Percentiles rank a stretch among this genome's conserved stretches.
These are phyloP conservation scores for Ophiostoma tasmaniense DNA, from an alignment of 2,329 filamentous ascomycete species.

Conservation along the genomic window DNA sequence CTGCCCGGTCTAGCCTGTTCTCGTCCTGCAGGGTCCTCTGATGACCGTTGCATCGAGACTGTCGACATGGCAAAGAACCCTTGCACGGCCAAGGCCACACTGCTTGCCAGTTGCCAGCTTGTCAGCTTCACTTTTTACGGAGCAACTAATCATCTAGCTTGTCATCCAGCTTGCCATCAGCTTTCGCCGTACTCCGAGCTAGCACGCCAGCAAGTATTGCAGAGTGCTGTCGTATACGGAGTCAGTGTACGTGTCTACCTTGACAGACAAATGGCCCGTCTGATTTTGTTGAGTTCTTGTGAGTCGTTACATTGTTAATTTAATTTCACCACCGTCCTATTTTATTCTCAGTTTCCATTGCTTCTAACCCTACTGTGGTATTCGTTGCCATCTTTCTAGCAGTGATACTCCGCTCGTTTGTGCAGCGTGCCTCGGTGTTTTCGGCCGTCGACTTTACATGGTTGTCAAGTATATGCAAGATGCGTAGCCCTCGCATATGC, in stretches of 20 bases:
- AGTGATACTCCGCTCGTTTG: neutral
- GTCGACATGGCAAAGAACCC: neutral
- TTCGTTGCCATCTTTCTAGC: neutral
- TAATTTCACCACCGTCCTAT: neutral
- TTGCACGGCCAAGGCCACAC: neutral
- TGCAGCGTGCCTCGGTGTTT: neutral
- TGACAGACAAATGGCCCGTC: neutral
- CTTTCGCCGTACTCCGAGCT: neutral
- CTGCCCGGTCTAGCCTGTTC: constrained; percentile 1
- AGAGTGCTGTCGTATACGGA: neutral
- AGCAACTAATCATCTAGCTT: no score
- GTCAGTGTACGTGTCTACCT: neutral
- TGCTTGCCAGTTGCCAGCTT: neutral
- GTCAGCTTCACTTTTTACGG: neutral
- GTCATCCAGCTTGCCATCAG: neutral
- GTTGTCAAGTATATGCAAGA: neutral
- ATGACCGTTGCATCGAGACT: neutral
- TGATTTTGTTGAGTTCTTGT: neutral
- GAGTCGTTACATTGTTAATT: neutral
- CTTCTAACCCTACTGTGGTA: neutral
- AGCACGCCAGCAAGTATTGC: neutral
- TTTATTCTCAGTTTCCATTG: neutral
- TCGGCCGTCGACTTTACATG: neutral
- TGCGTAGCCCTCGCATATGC: neutral
- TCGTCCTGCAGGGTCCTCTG: constrained; percentile 8